Conservation (phyloP, 1,284 basidiomycete genomes). For the Neotropicomus parvogracilis region DNA sequence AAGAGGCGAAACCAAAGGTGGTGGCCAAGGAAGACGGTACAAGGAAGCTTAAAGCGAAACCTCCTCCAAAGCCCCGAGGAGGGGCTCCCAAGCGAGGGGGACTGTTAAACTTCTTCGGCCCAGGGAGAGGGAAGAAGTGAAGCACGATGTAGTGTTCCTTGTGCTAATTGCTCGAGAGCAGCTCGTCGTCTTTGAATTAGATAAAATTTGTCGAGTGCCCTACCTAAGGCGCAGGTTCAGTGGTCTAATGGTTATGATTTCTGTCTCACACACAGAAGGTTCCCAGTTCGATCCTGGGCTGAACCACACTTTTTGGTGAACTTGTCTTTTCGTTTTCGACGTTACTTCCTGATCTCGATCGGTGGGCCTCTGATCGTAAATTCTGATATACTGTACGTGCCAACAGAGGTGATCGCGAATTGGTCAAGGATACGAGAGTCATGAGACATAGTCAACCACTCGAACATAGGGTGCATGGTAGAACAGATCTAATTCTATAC, state of each 20-base stretch:
- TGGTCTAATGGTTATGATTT: conserved; percentile 48
- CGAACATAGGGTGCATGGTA: too few species aligned
- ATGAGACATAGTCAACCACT: too few species aligned
- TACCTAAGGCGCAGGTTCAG: conserved; percentile 18
- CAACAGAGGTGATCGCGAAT: too few species aligned
- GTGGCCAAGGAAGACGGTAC: conserved; percentile 12
- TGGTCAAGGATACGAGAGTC: not conserved
- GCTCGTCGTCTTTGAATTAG: not conserved
- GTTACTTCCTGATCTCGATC: too few species aligned
- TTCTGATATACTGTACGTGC: too few species aligned
- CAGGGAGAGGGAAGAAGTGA: conserved; percentile 32
- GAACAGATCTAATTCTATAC: not conserved
- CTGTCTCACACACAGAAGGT: conserved; percentile 48
- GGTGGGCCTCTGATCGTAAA: too few species aligned
- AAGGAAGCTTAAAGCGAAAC: conserved; percentile 19
- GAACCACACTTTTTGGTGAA: conserved; percentile 34
- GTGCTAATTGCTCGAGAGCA: not conserved
- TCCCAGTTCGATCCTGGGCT: conserved; percentile 48
- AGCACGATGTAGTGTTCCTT: not conserved
- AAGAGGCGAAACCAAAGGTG: conserved; percentile 19
- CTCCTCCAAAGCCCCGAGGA: conserved; percentile 18
- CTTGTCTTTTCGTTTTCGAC: too few species aligned
- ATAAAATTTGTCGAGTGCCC: not conserved
- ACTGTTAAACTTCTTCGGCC: conserved; percentile 33
- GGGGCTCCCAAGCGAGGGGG: conserved; percentile 28